Evolutionary conservation across 176 grass and related monocot species (phyloP), one percentile per base, ranked within the genome.

Genomic region (Elaeis guineensis): DNA sequence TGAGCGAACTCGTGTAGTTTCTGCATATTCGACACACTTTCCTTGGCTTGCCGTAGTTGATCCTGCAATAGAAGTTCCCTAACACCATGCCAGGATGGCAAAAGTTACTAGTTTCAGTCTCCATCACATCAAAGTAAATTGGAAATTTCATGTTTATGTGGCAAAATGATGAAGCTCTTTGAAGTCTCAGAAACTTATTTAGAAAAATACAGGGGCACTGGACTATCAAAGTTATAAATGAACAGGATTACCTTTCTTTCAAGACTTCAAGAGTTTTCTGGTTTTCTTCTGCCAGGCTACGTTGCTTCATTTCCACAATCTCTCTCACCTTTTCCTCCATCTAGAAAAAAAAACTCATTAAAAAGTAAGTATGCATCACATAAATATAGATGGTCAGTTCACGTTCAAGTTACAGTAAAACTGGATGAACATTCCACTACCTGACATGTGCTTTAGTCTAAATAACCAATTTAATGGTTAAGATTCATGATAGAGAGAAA

Each of bases 261-360:
- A 98, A 73, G 56, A 74, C 81, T 69, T 98, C 93, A 50, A 98
- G 85, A 70, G 93, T 98, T 89, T 98, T 98, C 78, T 98, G 93
- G 49, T 80, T 98, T 71, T 98, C 93, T 78, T 98, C 93, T 32
- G 87, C 93, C 75, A 98, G 75, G 74, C 93, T 98, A 29, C 87
- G 88, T 58, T 98, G 93, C 69, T 98, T 98, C 76, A 98, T 98
- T 89, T 98, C 93, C 73, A 98, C 93, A 80, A 98, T 86, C 71
- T 98, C 93, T 63, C 84, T 98, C 9, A 98, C 93, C 75, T 96
- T 96, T 74, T 96, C 92, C 70, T 96, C 92, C 92, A 96, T 96
- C 92, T 96, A 85, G 25, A 0, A 4, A 23, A 64, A 30, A 26
- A 65, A 55, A 30, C 28, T 65, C 58, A 69, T 61, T 49, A 58